Percentiles rank a stretch among this genome's conserved stretches.
Conservation (phyloP, 805 yeast species). For the Lachancea sp. region DNA sequence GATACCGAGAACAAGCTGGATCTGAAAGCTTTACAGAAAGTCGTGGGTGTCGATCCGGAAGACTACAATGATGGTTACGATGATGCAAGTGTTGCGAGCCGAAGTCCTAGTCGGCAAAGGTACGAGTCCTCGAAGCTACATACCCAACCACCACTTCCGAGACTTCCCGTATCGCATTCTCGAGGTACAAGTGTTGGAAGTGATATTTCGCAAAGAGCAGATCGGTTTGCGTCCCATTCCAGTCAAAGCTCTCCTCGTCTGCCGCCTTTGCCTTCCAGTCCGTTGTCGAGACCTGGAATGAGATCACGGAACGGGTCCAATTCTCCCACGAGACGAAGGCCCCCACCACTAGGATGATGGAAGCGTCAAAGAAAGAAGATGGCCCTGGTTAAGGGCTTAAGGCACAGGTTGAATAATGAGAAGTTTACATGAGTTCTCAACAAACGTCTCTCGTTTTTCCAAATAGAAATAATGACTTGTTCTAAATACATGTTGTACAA, state of each 20-base stretch:
- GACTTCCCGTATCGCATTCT: conserved; percentile 16
- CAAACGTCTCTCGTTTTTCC: too few species aligned
- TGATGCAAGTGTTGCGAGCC: not conserved
- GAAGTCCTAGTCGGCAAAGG: not conserved
- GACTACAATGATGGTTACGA: conserved; percentile 6
- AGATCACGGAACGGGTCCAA: conserved; percentile 5
- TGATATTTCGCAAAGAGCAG: not conserved
- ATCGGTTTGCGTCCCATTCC: not conserved
- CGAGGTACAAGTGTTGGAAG: conserved; percentile 4
- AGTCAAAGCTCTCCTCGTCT: conserved; percentile 5
- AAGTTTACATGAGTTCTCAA: too few species aligned
- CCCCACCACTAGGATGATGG: conserved; percentile 16
- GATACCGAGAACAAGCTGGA: conserved; percentile 22
- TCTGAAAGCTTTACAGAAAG: conserved; percentile 33
- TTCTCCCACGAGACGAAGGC: conserved; percentile 20
- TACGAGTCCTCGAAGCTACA: conserved; percentile 6
- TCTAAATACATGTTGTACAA: conserved; percentile 2
- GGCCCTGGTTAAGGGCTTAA: too few species aligned
- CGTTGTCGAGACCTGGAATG: conserved; percentile 1
- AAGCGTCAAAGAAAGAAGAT: not conserved
- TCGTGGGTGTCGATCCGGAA: conserved; percentile 26
- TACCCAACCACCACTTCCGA: conserved; percentile 24
- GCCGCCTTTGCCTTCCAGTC: conserved; percentile 18
- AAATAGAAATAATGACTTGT: not conserved
- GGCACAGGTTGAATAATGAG: too few species aligned